Evolutionary conservation across 2,329 filamentous ascomycete genomes (phyloP).

Genomic region (Amylocarpus encephaloides): DNA sequence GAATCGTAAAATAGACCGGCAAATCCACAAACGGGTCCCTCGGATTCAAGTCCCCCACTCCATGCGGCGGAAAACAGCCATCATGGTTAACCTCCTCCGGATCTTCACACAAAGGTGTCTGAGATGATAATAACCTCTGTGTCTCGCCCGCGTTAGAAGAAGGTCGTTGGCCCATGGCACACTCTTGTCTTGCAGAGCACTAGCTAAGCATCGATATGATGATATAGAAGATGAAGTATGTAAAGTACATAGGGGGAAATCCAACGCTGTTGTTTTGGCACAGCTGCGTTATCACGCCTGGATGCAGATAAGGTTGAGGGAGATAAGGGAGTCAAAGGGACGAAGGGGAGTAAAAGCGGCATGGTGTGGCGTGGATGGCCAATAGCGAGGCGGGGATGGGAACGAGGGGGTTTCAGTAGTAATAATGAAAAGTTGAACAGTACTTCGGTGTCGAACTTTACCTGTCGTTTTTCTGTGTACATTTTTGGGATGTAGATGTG

Average conservation of each 20-base stretch:
- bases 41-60: constrained; percentile 20
- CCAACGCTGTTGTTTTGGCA: not conserved
- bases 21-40: constrained; percentile 38
- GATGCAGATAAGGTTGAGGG: not conserved
- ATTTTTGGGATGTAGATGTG: not conserved
- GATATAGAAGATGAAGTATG: not conserved
- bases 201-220: not conserved
- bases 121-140: constrained; percentile 11
- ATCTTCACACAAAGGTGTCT: constrained; percentile 5
- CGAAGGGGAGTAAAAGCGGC: constrained; percentile 1
- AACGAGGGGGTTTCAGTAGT: not conserved
- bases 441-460: too few relatives aligned
- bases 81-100: constrained; percentile 21
- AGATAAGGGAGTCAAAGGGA: constrained; percentile 1
- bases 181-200: too few relatives aligned
- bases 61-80: constrained; percentile 26
- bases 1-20: constrained; percentile 72
- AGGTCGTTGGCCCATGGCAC: constrained; percentile 1
- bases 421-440: too few relatives aligned
- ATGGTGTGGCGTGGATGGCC: not conserved
- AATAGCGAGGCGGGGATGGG: not conserved
- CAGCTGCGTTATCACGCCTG: not conserved
- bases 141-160: constrained; percentile 6
- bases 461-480: not conserved
- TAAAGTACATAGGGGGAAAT: not conserved